Conservation (phyloP, 768 basidiomycete genomes). For the Phaeotremella skinneri region DNA sequence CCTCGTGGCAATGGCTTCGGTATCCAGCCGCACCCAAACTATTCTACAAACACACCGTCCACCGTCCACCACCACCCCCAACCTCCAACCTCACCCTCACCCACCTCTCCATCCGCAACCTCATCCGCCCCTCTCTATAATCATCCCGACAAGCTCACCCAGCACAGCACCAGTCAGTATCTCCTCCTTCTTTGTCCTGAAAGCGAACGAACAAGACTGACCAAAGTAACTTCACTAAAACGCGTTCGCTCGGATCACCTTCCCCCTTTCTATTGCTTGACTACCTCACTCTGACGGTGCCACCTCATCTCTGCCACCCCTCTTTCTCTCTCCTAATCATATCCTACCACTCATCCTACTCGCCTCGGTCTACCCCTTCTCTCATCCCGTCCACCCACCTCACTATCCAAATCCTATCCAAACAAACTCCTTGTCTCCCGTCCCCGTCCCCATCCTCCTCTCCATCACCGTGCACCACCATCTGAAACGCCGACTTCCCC, state of each 20-base stretch:
- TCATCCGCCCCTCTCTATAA: not conserved
- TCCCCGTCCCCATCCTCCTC: not conserved
- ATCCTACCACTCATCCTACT: not conserved
- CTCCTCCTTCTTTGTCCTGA: not conserved
- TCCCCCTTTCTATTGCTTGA: not conserved
- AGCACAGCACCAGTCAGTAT: not conserved
- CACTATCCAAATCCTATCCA: not conserved
- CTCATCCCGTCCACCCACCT: too few relatives aligned
- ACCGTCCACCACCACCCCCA: conserved; percentile 3
- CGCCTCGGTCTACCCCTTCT: not conserved
- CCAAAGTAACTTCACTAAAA: not conserved
- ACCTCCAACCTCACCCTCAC: not conserved
- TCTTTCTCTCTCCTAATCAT: not conserved
- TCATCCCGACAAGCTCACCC: not conserved
- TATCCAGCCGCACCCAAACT: not conserved
- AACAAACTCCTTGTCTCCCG: not conserved
- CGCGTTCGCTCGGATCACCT: not conserved
- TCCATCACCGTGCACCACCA: not conserved
- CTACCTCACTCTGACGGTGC: conserved; percentile 6
- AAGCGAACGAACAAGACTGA: not conserved
- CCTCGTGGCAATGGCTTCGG: too few relatives aligned
- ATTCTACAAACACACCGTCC: not conserved
- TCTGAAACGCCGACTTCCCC: not conserved
- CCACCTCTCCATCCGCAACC: not conserved
- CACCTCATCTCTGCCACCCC: not conserved